Conservation (phyloP, 768 basidiomycete genomes). For the Mycena maculata region DNA sequence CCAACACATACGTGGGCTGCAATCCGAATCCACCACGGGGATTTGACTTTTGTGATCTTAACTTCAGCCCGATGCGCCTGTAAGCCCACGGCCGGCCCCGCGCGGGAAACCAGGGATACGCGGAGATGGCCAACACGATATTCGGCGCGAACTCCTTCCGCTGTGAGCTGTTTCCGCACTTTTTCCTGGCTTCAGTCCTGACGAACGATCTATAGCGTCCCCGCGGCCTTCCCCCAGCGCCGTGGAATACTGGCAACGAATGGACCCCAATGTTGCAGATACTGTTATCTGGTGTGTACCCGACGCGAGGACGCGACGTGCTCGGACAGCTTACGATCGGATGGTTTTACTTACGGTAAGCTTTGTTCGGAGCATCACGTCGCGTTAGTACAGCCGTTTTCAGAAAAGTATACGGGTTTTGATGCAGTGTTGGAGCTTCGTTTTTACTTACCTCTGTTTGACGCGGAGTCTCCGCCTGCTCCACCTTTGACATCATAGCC, state of each 20-base stretch:
- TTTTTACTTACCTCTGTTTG: too few species aligned
- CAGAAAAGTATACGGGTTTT: too few species aligned
- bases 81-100: neutral
- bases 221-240: neutral
- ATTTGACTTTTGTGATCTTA: neutral
- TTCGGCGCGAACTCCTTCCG: neutral
- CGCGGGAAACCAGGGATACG: neutral
- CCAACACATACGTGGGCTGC: neutral
- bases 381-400: too few species aligned
- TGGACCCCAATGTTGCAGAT: neutral
- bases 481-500: too few species aligned
- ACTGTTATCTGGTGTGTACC: neutral
- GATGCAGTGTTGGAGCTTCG: too few species aligned
- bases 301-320: neutral
- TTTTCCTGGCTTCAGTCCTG: neutral
- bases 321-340: neutral
- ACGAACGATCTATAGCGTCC: neutral
- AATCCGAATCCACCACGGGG: neutral
- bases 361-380: too few species aligned
- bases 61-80: neutral
- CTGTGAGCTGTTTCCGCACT: neutral
- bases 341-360: neutral
- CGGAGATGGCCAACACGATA: neutral
- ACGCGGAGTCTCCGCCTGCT: too few species aligned
- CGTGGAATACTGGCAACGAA: neutral